Conservation (phyloP, 108 stramenopile species). For the Stephanodiscus minutulus region DNA sequence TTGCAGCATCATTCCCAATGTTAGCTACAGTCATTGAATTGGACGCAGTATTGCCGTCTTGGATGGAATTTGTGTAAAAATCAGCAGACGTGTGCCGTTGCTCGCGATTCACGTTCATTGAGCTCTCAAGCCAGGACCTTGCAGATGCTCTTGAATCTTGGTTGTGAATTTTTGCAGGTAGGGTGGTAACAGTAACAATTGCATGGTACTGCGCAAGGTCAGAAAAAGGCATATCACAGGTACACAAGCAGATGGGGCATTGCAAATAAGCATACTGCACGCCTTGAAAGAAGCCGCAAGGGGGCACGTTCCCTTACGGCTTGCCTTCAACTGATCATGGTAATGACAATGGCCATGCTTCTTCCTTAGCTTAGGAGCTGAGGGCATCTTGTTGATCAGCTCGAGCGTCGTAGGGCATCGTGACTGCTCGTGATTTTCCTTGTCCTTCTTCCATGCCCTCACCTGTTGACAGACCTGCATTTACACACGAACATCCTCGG, state of each 20-base stretch:
- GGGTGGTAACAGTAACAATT: not conserved
- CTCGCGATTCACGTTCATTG: not conserved
- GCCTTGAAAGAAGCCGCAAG: not conserved
- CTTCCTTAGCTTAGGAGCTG: not conserved
- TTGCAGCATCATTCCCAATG: not conserved
- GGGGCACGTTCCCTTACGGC: not conserved
- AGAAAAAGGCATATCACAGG: not conserved
- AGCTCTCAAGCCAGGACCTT: not conserved
- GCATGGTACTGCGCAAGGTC: not conserved
- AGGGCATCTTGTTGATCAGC: not conserved
- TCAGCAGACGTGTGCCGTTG: not conserved
- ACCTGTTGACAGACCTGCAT: not conserved
- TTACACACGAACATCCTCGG: not conserved
- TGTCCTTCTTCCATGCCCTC: not conserved
- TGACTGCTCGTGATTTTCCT: not conserved
- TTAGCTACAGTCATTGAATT: not conserved
- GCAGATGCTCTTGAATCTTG: not conserved
- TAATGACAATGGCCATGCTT: too few species aligned
- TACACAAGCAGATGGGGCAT: slow-evolving; percentile 7
- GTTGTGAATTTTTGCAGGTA: not conserved
- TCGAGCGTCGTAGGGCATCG: not conserved
- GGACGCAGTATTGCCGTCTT: not conserved
- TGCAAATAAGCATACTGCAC: not conserved
- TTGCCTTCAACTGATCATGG: not conserved
- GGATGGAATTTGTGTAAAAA: not conserved